Evolutionary conservation across 2,329 filamentous ascomycete genomes (phyloP), one percentile per base, ranked within the genome.

Genomic region (Talaromyces sp.): DNA sequence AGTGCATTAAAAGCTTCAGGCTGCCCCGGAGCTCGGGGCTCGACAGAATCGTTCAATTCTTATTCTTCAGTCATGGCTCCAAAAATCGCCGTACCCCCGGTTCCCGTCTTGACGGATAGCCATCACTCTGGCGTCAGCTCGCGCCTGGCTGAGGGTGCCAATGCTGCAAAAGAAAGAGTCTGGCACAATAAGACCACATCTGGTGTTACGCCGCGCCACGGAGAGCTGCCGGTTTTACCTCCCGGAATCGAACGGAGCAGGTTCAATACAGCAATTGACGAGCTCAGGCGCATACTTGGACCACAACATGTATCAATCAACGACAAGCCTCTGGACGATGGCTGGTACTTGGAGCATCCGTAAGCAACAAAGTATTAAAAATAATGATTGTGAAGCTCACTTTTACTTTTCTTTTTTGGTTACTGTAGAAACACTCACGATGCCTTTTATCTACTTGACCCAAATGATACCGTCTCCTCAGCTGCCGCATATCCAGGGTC

Each of bases 401-500:
- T 13, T 25, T 47, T 5, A 25, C 44, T n/a, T 27, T 22, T 27
- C 49, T 52, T 53, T 27, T 17, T 30, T 17, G 22, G 30, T 28
- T n/a, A 28, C 15, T 11, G 17, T 25, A 71, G 63, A 65, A 77
- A 77, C 42, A 75, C 78, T 2, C 78, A 80, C 63, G 78, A 80
- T 63, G 73, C 76, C 36, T 78, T 77, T 64, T 75, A 78, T 59
- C 68, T 79, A 3, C 69, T 74, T 49, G 75, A 77, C 51, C 74
- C 77, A 58, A 78, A 81, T 59, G 72, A 77, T 25, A 73, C 81
- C 39, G 72, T 79, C 32, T 75, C 73, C 51, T 77, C 75, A 36
- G 80, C 79, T 4, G 72, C 79, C 5, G 75, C 77, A 3, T 81
- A 77, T 57, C 79, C 80, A 10, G 74, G 75, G 19, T 75, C 59